These are phyloP conservation scores for bread wheat (Triticum aestivum) DNA, from an alignment of 176 grass and related monocot genomes.

Conservation along the genomic window DNA sequence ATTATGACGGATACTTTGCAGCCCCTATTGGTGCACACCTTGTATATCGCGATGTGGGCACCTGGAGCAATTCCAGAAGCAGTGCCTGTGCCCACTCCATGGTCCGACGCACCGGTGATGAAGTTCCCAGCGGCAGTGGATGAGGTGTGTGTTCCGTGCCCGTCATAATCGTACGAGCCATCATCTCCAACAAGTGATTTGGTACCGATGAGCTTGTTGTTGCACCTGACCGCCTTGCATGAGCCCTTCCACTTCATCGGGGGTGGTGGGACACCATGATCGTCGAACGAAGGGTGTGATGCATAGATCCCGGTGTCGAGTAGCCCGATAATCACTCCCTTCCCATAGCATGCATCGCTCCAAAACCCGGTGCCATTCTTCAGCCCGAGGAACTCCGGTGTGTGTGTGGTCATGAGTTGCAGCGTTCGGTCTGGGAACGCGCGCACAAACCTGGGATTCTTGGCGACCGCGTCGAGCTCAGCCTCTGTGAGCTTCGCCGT, in stretches of 20 bases:
- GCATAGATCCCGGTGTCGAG: conserved; percentile 47
- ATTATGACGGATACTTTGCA: neutral
- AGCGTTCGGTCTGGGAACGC: conserved; percentile 19
- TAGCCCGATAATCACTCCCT: conserved; percentile 46
- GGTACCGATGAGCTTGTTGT: conserved; percentile 45
- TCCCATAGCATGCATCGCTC: conserved; percentile 26
- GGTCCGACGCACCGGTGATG: neutral
- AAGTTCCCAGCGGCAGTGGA: conserved; percentile 50
- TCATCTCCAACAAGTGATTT: neutral
- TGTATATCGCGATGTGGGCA: conserved; percentile 62
- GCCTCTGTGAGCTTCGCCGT: conserved; percentile 24
- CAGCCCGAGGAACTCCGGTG: conserved; percentile 33
- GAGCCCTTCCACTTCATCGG: conserved; percentile 35
- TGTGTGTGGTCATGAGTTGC: conserved; percentile 47
- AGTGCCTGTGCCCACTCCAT: neutral
- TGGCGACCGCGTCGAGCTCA: conserved; percentile 21
- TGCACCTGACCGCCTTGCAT: conserved; percentile 25
- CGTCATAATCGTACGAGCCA: neutral
- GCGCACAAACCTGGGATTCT: conserved; percentile 22
- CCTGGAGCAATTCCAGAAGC: conserved; percentile 32
- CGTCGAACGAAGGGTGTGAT: conserved; percentile 24
- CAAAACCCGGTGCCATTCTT: neutral
- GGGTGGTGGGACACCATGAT: conserved; percentile 8
- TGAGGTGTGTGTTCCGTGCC: conserved; percentile 40
- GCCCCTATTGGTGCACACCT: conserved; percentile 10